These are phyloP conservation scores for Trichoderma sp. DNA, from an alignment of 2,329 filamentous ascomycete genomes.

Conservation along the genomic window DNA sequence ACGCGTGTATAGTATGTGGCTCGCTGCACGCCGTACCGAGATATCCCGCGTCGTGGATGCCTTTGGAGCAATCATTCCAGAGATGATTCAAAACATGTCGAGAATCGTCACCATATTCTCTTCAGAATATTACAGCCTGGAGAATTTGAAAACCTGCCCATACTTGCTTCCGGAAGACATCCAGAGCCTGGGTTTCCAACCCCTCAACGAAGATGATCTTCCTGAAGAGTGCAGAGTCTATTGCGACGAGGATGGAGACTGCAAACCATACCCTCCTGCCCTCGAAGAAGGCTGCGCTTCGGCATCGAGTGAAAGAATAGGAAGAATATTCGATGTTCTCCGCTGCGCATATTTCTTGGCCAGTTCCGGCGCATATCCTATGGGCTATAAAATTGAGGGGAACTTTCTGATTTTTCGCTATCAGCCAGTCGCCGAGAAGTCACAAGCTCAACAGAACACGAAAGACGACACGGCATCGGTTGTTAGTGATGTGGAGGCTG, in stretches of 20 bases:
- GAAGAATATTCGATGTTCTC: conserved; percentile 54
- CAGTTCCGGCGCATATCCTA: conserved; percentile 46
- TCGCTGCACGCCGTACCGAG: conserved; percentile 52
- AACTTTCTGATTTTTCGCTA: conserved; percentile 43
- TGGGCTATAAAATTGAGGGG: conserved; percentile 40
- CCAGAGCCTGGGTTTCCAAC: conserved; percentile 49
- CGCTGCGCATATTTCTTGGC: conserved; percentile 54
- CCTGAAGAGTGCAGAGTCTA: conserved; percentile 48
- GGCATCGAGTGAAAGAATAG: conserved; percentile 46
- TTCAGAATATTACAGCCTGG: conserved; percentile 46
- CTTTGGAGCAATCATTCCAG: conserved; percentile 50
- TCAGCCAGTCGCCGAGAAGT: conserved; percentile 27
- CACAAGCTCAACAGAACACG: not conserved
- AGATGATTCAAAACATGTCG: conserved; percentile 52
- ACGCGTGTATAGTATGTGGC: conserved; percentile 59
- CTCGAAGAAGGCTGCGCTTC: conserved; percentile 40
- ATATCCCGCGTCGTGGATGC: conserved; percentile 51
- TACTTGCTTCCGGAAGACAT: conserved; percentile 59
- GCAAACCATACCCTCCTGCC: conserved; percentile 46
- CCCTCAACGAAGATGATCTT: conserved; percentile 46
- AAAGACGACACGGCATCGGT: not conserved
- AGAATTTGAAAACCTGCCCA: conserved; percentile 45
- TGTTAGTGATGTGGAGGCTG: not conserved
- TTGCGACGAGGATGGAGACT: conserved; percentile 40
- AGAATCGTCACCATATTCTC: conserved; percentile 55